Base-by-base conservation (phyloP, 495 filamentous ascomycete genomes). In the Talaromyces ruber region DNA sequence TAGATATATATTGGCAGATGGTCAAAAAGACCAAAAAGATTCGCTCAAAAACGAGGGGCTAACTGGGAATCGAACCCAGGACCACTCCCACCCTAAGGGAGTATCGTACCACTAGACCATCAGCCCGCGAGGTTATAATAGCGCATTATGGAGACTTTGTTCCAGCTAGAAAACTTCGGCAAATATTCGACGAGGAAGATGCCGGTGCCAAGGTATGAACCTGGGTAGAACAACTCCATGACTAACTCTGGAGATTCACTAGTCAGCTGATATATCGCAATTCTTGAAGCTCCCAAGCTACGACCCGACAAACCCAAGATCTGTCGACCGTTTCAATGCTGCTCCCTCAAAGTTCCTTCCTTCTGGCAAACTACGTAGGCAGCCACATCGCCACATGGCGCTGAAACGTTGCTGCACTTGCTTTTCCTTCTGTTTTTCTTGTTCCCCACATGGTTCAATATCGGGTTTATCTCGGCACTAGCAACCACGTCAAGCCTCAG, bases 21-120 rank as follows among this genome's bases (percentile, higher is more conserved):
- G 30, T 12, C 0, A 16, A 37, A 16, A 39, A 39, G 16, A 1
- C 9, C 34, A 16, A 39, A 37, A 39, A 39, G 5, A 16, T 16
- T 39, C 16, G 34, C 34, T 4, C 34, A 39, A 5, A 4, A 3
- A 14, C 34, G 21, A 2, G 51, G 51, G 51, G 51, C 51, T 54
- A 54, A 54, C 51, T 54, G 51, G 51, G 51, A 54, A 54, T 54
- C 51, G 51, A 54, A 54, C 51, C 51, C 51, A 54, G 51, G 51
- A 54, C 51, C 51, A 54, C 51, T 54, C 51, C 51, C 51, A 54
- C 51, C 51, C 51, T 54, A 54, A 54, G 51, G 51, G 51, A 54
- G 51, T 54, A 54, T 54, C 51, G 51, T 54, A 54, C 51, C 51
- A 54, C 51, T 54, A 54, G 51, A 54, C 51, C 51, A 54, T 54